These are phyloP conservation scores for Aschersonia sp. DNA, from an alignment of 2,329 filamentous ascomycete species.

Conservation along the genomic window DNA sequence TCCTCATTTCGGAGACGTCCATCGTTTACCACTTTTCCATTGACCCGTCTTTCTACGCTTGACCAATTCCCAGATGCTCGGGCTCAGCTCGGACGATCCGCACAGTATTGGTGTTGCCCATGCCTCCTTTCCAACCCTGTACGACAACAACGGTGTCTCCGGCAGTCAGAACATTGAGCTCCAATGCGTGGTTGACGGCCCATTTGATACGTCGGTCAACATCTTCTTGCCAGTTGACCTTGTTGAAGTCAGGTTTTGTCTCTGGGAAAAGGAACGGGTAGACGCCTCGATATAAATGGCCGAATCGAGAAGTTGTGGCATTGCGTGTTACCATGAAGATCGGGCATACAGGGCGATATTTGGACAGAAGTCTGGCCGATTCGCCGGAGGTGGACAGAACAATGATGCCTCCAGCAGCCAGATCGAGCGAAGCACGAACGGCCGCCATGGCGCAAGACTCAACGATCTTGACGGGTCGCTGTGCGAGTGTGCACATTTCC, in stretches of 20 bases:
- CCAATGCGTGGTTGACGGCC: conserved; percentile 78
- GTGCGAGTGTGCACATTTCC: conserved; percentile 73
- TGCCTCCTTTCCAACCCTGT: conserved; percentile 82
- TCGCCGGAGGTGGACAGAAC: conserved; percentile 92
- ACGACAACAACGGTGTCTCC: conserved; percentile 71
- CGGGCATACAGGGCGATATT: conserved; percentile 96
- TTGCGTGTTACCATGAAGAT: conserved; percentile 99
- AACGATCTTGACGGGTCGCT: conserved; percentile 71
- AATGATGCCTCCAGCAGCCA: conserved; percentile 91
- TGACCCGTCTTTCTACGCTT: conserved; percentile 10
- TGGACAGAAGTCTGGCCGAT: conserved; percentile 88
- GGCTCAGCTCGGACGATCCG: conserved; percentile 48
- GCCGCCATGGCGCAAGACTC: conserved; percentile 97
- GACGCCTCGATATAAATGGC: conserved; percentile 91
- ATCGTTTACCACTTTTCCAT: background rate
- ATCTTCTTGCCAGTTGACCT: conserved; percentile 96
- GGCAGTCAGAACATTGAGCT: conserved; percentile 59
- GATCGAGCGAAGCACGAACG: conserved; percentile 85
- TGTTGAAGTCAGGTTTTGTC: conserved; percentile 84
- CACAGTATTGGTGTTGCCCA: conserved; percentile 80
- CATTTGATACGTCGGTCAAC: conserved; percentile 96
- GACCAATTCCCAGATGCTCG: conserved; percentile 41
- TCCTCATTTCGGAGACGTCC: no score
- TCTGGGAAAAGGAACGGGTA: conserved; percentile 95
- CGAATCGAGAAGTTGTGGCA: conserved; percentile 69